Evolutionary conservation across 2,329 filamentous ascomycete species (phyloP), one percentile per base, ranked within the genome.

Genomic region (Xylaria sp.): DNA sequence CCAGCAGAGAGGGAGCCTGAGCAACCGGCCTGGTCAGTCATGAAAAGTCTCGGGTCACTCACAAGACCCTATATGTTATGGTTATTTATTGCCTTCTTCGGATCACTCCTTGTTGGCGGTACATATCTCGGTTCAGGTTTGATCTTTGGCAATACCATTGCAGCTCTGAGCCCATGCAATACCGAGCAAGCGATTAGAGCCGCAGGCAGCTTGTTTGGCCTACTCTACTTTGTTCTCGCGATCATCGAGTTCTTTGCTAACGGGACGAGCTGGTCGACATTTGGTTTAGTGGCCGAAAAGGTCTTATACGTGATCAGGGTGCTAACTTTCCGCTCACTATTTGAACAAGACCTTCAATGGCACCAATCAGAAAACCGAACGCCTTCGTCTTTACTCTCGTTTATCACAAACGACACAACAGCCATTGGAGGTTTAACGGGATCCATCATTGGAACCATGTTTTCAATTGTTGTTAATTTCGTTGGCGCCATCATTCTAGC

Each of bases 341-440:
- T 92, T 60, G 83, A 88, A 67, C 90, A 92, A 78, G 88, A 90
- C 69, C 80, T 92, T 57, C 85, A 91, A 68, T 94, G 91, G 91
- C 91, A 93, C 74, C 88, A 92, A 75, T 89, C 89, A 0, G 84
- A 87, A 25, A 86, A 84, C 4, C 86, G 90, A 28, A 90, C 85
- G 0, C 89, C 91, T 0, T 84, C 88, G 0, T 80, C 84, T 12
- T 82, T 94, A 5, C 82, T 93, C 1, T 89, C 88, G 0, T 86
- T 90, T 72, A 91, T 94, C 71, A 93, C 90, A 3, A 88, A 86
- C 54, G 92, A 94, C 74, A 87, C 89, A 1, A 89, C 88, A 28
- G 86, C 90, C 0, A 80, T 94, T 23, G 89, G 88, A 51, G 90
- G 89, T 0, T 85, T 94, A 71, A 91, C 88, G 64, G 91, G 91